phyloP scores from a whole-genome alignment of 1,284 basidiomycete species.

The Puccinia polysora region DNA sequence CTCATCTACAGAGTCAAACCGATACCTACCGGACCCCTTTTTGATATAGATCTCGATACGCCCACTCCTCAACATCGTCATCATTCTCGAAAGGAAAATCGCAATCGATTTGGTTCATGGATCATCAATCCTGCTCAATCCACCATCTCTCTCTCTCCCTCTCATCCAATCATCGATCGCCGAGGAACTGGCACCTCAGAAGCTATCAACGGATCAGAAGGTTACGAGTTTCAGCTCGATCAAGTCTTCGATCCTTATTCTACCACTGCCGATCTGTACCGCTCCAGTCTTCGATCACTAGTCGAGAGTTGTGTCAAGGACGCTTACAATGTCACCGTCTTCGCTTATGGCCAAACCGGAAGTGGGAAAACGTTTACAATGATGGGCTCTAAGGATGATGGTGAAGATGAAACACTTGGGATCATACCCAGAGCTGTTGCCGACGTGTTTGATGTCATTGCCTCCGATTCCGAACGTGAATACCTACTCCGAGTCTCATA shows the following conservation, averaged over 20 bases:
- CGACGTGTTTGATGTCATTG: conserved; percentile 58
- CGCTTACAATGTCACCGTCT: conserved; percentile 89
- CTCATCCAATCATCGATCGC: conserved; percentile 42
- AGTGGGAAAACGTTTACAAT: conserved; percentile 86
- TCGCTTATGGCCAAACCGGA: conserved; percentile 82
- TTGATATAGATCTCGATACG: conserved; percentile 43
- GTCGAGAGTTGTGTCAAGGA: conserved; percentile 75
- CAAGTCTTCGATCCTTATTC: conserved; percentile 32
- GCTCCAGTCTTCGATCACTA: conserved; percentile 54
- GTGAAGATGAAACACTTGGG: conserved; percentile 76
- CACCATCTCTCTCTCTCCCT: conserved; percentile 32
- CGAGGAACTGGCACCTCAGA: conserved; percentile 42
- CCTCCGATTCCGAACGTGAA: conserved; percentile 52
- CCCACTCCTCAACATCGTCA: conserved; percentile 12
- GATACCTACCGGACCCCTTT: conserved; percentile 13
- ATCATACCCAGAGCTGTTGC: conserved; percentile 85
- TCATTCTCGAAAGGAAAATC: background rate
- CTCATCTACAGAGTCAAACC: conserved; percentile 7
- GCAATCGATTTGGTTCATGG: conserved; percentile 30
- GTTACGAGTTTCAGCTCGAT: conserved; percentile 39
- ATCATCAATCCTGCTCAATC: conserved; percentile 13
- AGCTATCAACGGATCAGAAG: conserved; percentile 41
- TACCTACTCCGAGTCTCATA: conserved; percentile 59
- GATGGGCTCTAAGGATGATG: conserved; percentile 54
- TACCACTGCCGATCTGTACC: conserved; percentile 25